Base-by-base conservation (phyloP, 495 filamentous ascomycete genomes). In the Annulohypoxylon maeteangense region DNA sequence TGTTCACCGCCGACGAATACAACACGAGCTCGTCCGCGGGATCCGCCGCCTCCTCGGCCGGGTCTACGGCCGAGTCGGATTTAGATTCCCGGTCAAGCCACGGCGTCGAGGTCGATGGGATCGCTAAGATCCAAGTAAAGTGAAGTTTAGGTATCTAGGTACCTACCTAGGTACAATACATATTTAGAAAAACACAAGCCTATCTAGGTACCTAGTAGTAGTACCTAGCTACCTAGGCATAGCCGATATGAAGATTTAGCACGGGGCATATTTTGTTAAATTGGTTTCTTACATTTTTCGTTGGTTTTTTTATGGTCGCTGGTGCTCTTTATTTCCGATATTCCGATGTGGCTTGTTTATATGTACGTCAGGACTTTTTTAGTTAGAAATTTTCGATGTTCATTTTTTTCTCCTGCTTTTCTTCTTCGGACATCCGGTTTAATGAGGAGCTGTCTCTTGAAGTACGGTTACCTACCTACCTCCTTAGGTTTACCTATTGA, bases 81-180 rank as follows among this genome's bases (percentile, higher is more conserved):
- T 36, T 72, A 1, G 70, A 68, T 22, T 72, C 65, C 27, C 64
- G 65, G 27, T 72, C 70, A 2, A 72, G 64, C 34, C 44, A 59
- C 25, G 60, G 60, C 31, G 18, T 20, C 32, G 64, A 1, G 29
- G 7, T 47, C 10, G 58, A 63, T 32, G 62, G 25, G 11, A 23
- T 53, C 14, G 53, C 18, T 0, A 65, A 65, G 54, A 48, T 63
- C 31, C 50, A 55, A 42, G 25, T 31, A 14, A 40, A 40, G 32
- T 54, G 8, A 54, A 14, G 7, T 4, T 6, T n/a, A 44, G 4
- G 5, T 14, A 27, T 27, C 47, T 50, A 10, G 10, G 8, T 45
- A 8, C 42, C 7, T 23, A 25, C 45, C 45, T 11, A 20, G n/a
- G n/a, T n/a, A 29, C 27, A 6, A 10, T 45, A 8, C 42, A 3